phyloP scores from a whole-genome alignment of 2,329 filamentous ascomycete genomes.

The Curvularia sp. region DNA sequence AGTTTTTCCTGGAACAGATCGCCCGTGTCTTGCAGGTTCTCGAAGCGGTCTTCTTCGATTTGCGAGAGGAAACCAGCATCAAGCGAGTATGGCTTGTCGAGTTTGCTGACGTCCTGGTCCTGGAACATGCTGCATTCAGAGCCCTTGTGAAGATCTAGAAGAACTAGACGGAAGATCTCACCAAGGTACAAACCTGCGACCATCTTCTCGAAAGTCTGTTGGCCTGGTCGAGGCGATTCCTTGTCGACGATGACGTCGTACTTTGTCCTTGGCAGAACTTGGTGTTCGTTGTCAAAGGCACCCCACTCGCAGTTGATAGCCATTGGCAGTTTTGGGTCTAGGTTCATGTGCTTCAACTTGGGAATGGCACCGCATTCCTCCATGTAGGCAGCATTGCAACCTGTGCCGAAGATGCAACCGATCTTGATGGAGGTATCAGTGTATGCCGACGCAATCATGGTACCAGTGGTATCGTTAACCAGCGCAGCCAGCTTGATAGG shows the following conservation, averaged over 20 bases:
- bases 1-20: slow-evolving; percentile 83
- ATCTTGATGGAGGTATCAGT: slow-evolving; percentile 94
- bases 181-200: slow-evolving; percentile 93
- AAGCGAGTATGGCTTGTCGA: slow-evolving; percentile 86
- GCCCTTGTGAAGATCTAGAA: slow-evolving; percentile 81
- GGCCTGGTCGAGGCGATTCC: slow-evolving; percentile 88
- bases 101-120: slow-evolving; percentile 77
- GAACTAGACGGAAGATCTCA: slow-evolving; percentile 88
- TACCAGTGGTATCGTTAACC: slow-evolving; percentile 98
- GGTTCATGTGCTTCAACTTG: slow-evolving; percentile 90
- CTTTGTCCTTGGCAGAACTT: slow-evolving; percentile 82
- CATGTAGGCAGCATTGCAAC: slow-evolving; percentile 98
- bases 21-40: slow-evolving; percentile 89
- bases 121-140: slow-evolving; percentile 73
- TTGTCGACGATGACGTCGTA: slow-evolving; percentile 91
- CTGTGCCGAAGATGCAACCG: slow-evolving; percentile 97
- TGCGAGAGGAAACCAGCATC: slow-evolving; percentile 92
- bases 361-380: slow-evolving; percentile 89
- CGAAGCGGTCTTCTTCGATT: slow-evolving; percentile 94
- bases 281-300: slow-evolving; percentile 93
- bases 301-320: slow-evolving; percentile 99
- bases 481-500: slow-evolving; percentile 92
- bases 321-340: slow-evolving; percentile 83
- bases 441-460: slow-evolving; percentile 93
- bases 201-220: slow-evolving; percentile 98